Conservation (phyloP, 306 rosid genomes). For the Nissolia schottii region DNA sequence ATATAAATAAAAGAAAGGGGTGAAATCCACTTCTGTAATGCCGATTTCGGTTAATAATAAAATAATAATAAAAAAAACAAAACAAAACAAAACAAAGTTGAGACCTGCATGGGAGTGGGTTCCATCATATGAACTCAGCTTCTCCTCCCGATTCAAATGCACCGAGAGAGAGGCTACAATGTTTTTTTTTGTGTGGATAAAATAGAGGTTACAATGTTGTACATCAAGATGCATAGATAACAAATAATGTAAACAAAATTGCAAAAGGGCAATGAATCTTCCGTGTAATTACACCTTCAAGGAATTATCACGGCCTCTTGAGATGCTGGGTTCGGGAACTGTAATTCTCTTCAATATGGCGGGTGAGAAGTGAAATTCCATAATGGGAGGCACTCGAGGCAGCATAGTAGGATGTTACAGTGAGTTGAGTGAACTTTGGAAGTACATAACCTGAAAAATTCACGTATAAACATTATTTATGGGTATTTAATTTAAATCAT, state of each 20-base stretch:
- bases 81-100: no score
- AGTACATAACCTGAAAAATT: conserved; percentile 63
- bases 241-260: conserved; percentile 35
- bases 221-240: not conserved
- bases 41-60: no score
- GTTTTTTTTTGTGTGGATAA: no score
- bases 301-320: conserved; percentile 43
- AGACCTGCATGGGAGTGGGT: no score
- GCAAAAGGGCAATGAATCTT: conserved; percentile 14
- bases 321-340: conserved; percentile 34
- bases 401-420: conserved; percentile 85
- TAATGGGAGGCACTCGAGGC: conserved; percentile 91
- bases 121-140: no score
- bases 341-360: conserved; percentile 73
- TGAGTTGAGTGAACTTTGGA: conserved; percentile 78
- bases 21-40: no score
- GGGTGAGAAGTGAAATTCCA: conserved; percentile 85
- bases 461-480: conserved; percentile 12
- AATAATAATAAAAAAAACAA: no score
- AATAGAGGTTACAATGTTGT: no score
- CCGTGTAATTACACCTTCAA: conserved; percentile 27
- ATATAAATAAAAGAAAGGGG: no score
- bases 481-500: not conserved
- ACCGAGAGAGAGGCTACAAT: no score
- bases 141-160: no score